A percentile compares a stretch with the other conserved stretches of the same genome.
phyloP scores from a whole-genome alignment of 805 yeast genomes.

The Barnettozyma californica region DNA sequence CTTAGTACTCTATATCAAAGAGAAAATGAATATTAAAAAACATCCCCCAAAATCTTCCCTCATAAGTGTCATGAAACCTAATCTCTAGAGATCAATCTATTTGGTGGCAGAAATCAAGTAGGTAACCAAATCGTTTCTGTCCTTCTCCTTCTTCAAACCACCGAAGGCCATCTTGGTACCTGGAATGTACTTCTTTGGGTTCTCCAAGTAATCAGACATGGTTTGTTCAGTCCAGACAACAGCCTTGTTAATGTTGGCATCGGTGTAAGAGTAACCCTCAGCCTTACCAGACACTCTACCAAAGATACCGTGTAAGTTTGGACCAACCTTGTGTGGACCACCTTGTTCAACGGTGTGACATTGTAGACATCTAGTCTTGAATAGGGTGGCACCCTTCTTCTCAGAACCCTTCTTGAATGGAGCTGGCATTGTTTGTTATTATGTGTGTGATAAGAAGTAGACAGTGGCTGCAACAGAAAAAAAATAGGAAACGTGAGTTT shows the following conservation, averaged over 20 bases:
- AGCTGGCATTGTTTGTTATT: conserved; percentile 26
- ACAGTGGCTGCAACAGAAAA: not conserved
- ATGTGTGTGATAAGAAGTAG: not conserved
- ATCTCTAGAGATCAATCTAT: conserved; percentile 25
- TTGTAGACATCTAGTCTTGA: conserved; percentile 98
- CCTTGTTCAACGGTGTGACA: conserved; percentile 97
- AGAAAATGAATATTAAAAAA: not conserved
- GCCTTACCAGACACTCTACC: conserved; percentile 92
- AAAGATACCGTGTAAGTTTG: conserved; percentile 92
- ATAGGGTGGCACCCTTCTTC: conserved; percentile 95
- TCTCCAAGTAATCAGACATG: conserved; percentile 92
- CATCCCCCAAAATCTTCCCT: not conserved
- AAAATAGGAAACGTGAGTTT: conserved; percentile 2
- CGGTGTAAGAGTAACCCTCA: conserved; percentile 92
- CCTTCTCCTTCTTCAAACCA: conserved; percentile 98
- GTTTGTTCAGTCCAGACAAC: conserved; percentile 83
- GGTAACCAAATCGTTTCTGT: conserved; percentile 93
- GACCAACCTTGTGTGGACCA: conserved; percentile 98
- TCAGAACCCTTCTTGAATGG: conserved; percentile 50
- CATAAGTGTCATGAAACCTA: not conserved
- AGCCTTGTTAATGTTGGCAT: conserved; percentile 96
- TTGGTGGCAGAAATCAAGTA: conserved; percentile 60
- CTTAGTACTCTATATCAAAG: not conserved
- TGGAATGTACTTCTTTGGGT: conserved; percentile 99
- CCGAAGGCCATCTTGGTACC: conserved; percentile 99